phyloP scores from a whole-genome alignment of 2,329 filamentous ascomycete genomes.

The Acephala macrosclerotiorum region DNA sequence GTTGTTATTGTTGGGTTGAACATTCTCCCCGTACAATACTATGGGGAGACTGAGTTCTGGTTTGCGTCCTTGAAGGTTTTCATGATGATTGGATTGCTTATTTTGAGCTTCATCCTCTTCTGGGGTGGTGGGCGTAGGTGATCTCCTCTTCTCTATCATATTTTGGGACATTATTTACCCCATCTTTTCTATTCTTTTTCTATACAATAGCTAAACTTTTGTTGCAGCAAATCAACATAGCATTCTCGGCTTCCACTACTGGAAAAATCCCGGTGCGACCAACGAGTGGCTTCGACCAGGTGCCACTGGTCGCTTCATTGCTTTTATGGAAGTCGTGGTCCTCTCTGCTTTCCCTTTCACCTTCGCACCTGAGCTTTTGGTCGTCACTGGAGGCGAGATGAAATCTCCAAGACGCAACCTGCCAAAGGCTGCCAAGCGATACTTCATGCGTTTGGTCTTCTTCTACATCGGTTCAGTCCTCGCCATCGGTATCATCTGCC shows the following conservation, averaged over 20 bases:
- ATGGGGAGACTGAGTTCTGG: conserved; percentile 67
- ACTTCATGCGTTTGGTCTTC: conserved; percentile 67
- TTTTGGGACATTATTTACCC: neutral
- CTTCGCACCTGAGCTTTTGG: conserved; percentile 58
- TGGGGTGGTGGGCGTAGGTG: conserved; percentile 45
- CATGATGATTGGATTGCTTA: conserved; percentile 41
- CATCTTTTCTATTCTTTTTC: neutral
- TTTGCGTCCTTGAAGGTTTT: conserved; percentile 45
- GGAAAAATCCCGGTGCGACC: conserved; percentile 56
- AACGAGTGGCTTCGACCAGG: conserved; percentile 50
- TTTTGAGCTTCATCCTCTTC: conserved; percentile 45
- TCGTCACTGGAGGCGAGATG: conserved; percentile 65
- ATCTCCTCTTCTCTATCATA: neutral
- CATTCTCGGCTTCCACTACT: conserved; percentile 54
- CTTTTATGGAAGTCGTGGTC: conserved; percentile 55
- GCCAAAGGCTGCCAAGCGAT: conserved; percentile 64
- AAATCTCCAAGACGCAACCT: conserved; percentile 64
- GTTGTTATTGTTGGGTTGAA: conserved; percentile 49
- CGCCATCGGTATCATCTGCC: conserved; percentile 67
- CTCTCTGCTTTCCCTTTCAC: conserved; percentile 58
- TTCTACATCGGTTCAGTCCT: conserved; percentile 66
- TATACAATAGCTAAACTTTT: neutral
- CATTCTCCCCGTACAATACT: conserved; percentile 58
- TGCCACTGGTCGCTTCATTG: conserved; percentile 57
- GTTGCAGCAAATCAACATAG: conserved; percentile 35